These are phyloP conservation scores for Nemania abortiva DNA, from an alignment of 2,329 filamentous ascomycete species.

Conservation along the genomic window DNA sequence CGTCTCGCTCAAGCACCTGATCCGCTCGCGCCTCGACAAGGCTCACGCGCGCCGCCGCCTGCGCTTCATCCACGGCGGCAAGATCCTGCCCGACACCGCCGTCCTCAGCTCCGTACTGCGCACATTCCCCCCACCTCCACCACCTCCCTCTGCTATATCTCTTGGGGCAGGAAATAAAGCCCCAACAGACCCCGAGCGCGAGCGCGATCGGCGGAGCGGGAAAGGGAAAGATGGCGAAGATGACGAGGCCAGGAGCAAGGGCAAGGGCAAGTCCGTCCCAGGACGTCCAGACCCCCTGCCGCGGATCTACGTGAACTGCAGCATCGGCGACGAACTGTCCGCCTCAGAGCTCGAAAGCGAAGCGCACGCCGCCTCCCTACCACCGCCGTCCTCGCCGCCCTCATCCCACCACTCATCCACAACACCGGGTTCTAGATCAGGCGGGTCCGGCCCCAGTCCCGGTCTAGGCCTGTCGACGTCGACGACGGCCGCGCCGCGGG, in stretches of 20 bases:
- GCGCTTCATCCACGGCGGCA: slow-evolving; percentile 90
- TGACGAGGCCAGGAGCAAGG: slow-evolving; percentile 51
- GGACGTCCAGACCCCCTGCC: slow-evolving; percentile 59
- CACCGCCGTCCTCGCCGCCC: slow-evolving; percentile 26
- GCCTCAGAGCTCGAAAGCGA: slow-evolving; percentile 77
- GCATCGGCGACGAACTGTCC: slow-evolving; percentile 81
- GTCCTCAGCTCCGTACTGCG: slow-evolving; percentile 77
- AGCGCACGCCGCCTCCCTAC: slow-evolving; percentile 57
- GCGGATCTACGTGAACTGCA: slow-evolving; percentile 92
- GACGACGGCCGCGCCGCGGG: slow-evolving; percentile 71
- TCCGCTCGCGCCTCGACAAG: slow-evolving; percentile 77
- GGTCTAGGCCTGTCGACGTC: slow-evolving; percentile 33
- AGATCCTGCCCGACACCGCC: slow-evolving; percentile 80
- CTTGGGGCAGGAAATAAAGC: slow-evolving; percentile 12
- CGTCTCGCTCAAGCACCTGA: slow-evolving; percentile 82
- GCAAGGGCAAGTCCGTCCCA: slow-evolving; percentile 77
- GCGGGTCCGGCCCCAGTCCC: slow-evolving; percentile 16
- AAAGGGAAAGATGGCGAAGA: slow-evolving; percentile 9
- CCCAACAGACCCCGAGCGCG: neutral
- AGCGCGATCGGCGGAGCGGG: neutral
- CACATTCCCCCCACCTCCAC: slow-evolving; percentile 67
- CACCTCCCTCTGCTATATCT: slow-evolving; percentile 40
- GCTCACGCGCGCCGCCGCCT: slow-evolving; percentile 76
- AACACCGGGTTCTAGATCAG: no score
- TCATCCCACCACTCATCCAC: slow-evolving; percentile 22